Percentiles rank a stretch among this genome's conserved stretches.
These are phyloP conservation scores for Histomonas meleagridis DNA, from an alignment of 208 protist species.

Conservation along the genomic window DNA sequence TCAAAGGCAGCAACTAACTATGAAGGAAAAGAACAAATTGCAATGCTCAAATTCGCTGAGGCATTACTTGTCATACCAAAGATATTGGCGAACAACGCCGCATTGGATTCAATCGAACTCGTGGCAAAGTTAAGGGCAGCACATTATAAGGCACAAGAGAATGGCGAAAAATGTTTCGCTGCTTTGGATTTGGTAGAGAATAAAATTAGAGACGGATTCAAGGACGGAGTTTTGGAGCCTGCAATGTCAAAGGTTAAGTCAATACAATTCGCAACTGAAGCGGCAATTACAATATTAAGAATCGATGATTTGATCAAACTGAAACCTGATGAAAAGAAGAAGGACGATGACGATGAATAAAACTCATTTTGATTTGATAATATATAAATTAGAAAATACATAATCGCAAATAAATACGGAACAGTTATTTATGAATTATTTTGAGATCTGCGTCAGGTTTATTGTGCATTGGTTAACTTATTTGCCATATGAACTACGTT, in stretches of 20 bases:
- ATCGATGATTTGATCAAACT: constrained; percentile 98
- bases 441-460: no score
- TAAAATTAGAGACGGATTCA: constrained; percentile 81
- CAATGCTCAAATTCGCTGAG: constrained; percentile 91
- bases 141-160: constrained; percentile 75
- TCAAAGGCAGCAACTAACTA: constrained; percentile 87
- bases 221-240: constrained; percentile 95
- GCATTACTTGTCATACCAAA: constrained; percentile 48
- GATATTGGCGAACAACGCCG: constrained; percentile 67
- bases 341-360: background rate
- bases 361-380: no score
- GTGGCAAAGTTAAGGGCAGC: constrained; percentile 84
- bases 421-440: no score
- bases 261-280: constrained; percentile 97
- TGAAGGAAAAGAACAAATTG: constrained; percentile 88
- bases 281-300: constrained; percentile 94
- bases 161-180: constrained; percentile 42
- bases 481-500: no score
- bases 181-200: constrained; percentile 61
- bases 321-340: constrained; percentile 59
- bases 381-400: no score
- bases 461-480: no score
- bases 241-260: constrained; percentile 91
- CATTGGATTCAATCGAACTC: constrained; percentile 89
- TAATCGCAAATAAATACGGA: no score